Conservation (phyloP, 495 filamentous ascomycete species). For the Lentithecium fluviatile region DNA sequence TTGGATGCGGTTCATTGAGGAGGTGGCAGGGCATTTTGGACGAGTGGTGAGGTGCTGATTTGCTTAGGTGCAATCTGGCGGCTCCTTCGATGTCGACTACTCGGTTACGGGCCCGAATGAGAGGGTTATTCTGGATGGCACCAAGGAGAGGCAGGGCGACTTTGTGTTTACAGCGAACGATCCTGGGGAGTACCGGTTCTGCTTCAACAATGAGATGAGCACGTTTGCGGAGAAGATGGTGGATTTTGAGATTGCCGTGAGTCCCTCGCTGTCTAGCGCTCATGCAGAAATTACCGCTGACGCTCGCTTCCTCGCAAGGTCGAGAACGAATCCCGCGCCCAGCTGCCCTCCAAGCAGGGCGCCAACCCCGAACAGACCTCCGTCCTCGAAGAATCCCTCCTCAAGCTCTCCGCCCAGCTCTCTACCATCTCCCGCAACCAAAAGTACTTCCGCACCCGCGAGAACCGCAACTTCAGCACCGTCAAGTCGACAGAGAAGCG, state of each 20-base stretch:
- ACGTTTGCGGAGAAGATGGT: conserved; percentile 98
- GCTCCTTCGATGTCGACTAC: conserved; percentile 96
- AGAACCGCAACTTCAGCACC: conserved; percentile 98
- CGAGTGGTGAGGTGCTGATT: not conserved
- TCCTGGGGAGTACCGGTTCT: conserved; percentile 92
- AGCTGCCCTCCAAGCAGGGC: conserved; percentile 87
- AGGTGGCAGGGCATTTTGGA: no score
- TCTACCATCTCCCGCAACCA: conserved; percentile 98
- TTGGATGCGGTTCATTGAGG: no score
- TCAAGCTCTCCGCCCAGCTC: conserved; percentile 88
- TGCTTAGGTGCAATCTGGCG: conserved; percentile 85
- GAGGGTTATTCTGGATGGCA: conserved; percentile 79
- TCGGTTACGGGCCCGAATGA: conserved; percentile 77
- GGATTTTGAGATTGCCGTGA: conserved; percentile 95
- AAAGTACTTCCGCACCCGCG: conserved; percentile 98
- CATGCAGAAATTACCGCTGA: not conserved
- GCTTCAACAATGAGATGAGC: conserved; percentile 98
- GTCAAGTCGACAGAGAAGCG: conserved; percentile 91
- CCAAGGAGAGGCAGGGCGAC: conserved; percentile 94
- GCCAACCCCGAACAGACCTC: conserved; percentile 87
- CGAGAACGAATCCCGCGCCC: conserved; percentile 84
- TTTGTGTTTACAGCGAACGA: conserved; percentile 97
- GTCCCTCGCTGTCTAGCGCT: conserved; percentile 36
- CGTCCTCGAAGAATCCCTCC: conserved; percentile 89
- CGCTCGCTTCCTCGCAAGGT: conserved; percentile 55